Percentiles rank a stretch among this genome's conserved stretches.
phyloP scores from a whole-genome alignment of 2,329 filamentous ascomycete genomes.

The Beauveria varroae region DNA sequence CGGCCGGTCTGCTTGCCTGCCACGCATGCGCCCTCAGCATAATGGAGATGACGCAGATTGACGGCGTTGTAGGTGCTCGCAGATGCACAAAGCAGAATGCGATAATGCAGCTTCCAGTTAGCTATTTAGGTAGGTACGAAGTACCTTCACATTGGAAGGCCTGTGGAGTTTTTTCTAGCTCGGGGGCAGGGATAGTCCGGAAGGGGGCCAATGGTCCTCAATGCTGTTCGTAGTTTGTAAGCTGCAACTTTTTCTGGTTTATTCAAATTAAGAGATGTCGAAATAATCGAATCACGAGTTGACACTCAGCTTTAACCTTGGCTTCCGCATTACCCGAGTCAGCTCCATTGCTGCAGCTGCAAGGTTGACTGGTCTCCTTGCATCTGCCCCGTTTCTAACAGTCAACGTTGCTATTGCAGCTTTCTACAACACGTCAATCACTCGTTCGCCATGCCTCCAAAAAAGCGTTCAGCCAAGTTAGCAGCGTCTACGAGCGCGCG shows the following conservation, averaged over 20 bases:
- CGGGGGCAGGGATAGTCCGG: conserved; percentile 10
- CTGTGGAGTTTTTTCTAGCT: conserved; percentile 7
- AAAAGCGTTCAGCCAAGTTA: conserved; percentile 26
- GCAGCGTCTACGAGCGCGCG: conserved; percentile 15
- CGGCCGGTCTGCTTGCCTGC: conserved; percentile 25
- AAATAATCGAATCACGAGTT: too few relatives aligned
- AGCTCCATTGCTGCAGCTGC: too few relatives aligned
- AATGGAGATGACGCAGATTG: conserved; percentile 5
- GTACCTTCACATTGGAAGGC: neutral
- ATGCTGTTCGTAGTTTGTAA: neutral
- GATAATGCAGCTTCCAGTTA: neutral
- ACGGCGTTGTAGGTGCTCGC: conserved; percentile 14
- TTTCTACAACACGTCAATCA: neutral
- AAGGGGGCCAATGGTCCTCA: neutral
- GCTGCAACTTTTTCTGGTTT: neutral
- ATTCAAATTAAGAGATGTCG: too few relatives aligned
- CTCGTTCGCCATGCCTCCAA: conserved; percentile 17
- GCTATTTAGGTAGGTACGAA: neutral
- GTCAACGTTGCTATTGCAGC: neutral
- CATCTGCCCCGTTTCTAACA: neutral
- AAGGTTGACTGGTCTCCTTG: neutral
- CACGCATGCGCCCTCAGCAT: conserved; percentile 38
- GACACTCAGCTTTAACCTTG: too few relatives aligned
- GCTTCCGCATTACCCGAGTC: too few relatives aligned
- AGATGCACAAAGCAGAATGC: conserved; percentile 2